phyloP scores from a whole-genome alignment of 495 filamentous ascomycete species.

The Lophiotrema nucula region DNA sequence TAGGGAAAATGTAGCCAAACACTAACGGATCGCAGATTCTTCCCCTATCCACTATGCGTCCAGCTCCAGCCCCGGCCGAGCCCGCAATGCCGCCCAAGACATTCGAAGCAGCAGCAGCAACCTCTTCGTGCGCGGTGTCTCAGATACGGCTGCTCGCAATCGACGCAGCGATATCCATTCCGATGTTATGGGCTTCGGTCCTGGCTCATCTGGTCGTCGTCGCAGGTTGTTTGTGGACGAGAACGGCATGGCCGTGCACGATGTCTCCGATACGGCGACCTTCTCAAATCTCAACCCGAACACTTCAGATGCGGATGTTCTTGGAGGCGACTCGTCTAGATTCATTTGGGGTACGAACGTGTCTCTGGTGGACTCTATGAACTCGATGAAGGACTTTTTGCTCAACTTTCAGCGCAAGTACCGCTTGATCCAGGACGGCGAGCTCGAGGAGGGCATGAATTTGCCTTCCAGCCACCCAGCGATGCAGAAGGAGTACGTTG shows the following conservation, averaged over 20 bases:
- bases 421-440: conserved; percentile 82
- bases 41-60: conserved; percentile 87
- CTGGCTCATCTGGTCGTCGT: conserved; percentile 57
- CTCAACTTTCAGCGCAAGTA: conserved; percentile 89
- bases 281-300: conserved; percentile 84
- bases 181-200: conserved; percentile 58
- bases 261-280: conserved; percentile 72
- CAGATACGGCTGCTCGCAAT: conserved; percentile 47
- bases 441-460: conserved; percentile 65
- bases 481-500: conserved; percentile 72
- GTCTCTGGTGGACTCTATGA: conserved; percentile 83
- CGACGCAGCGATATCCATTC: conserved; percentile 83
- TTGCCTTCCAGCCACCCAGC: conserved; percentile 54
- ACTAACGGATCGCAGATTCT: conserved; percentile 60
- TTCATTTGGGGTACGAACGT: conserved; percentile 98
- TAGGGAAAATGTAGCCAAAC: too few relatives aligned
- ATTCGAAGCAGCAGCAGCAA: conserved; percentile 77
- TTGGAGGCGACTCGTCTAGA: conserved; percentile 74
- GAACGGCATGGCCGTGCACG: conserved; percentile 68
- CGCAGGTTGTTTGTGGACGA: conserved; percentile 79
- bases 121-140: conserved; percentile 68
- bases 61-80: conserved; percentile 75
- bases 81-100: conserved; percentile 54
- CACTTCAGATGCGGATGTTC: conserved; percentile 86
- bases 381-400: conserved; percentile 85